These are phyloP conservation scores for Yamadazyma paraphyllophila DNA, from an alignment of 805 yeast species.

Conservation along the genomic window DNA sequence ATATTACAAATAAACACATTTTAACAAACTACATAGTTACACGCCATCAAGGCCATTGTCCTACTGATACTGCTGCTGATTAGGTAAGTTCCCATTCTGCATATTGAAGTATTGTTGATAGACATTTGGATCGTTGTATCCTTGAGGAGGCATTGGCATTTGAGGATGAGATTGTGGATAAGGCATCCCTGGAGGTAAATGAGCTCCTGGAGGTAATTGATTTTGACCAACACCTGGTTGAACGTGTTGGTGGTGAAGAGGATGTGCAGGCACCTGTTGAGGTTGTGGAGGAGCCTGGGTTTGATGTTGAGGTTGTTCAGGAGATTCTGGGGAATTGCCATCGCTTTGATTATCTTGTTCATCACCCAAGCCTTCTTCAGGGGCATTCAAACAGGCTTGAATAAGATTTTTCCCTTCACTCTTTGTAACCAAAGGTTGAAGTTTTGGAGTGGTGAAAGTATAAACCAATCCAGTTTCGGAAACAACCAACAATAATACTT, in stretches of 20 bases:
- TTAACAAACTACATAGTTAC: neutral
- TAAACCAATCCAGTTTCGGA: constrained; percentile 98
- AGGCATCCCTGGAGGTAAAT: constrained; percentile 45
- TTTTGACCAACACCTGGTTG: constrained; percentile 24
- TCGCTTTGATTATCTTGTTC: constrained; percentile 58
- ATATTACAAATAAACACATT: neutral
- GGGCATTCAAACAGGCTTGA: constrained; percentile 95
- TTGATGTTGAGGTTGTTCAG: constrained; percentile 34
- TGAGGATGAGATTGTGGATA: constrained; percentile 37
- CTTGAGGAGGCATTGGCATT: constrained; percentile 45
- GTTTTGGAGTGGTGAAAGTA: constrained; percentile 98
- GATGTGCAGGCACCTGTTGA: constrained; percentile 17
- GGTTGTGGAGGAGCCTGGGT: constrained; percentile 20
- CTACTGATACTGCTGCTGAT: constrained; percentile 57
- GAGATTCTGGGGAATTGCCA: constrained; percentile 41
- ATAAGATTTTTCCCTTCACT: constrained; percentile 96
- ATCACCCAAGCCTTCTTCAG: constrained; percentile 75
- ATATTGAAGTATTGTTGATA: constrained; percentile 64
- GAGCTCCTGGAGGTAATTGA: constrained; percentile 39
- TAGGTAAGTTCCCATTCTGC: constrained; percentile 47
- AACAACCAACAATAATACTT: constrained; percentile 89
- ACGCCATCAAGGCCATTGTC: neutral
- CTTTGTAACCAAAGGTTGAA: constrained; percentile 96
- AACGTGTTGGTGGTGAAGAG: constrained; percentile 26
- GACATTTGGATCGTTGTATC: constrained; percentile 54